These are phyloP conservation scores for Phytophthora hibernalis DNA, from an alignment of 352 stramenopile genomes.

Conservation along the genomic window DNA sequence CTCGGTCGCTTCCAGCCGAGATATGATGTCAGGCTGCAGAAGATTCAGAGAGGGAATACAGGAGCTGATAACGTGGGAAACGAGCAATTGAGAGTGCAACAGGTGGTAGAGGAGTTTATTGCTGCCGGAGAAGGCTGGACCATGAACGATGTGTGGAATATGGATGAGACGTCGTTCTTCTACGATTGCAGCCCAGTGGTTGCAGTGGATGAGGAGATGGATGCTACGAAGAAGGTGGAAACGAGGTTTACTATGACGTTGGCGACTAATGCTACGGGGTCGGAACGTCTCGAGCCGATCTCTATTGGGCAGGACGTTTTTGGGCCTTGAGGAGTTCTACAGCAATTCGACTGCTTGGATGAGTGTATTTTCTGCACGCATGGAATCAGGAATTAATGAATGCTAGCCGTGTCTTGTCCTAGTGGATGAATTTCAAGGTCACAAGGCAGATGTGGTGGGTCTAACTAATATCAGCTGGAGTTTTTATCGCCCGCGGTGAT, in stretches of 20 bases:
- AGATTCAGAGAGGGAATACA: background rate
- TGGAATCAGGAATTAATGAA: slow-evolving; percentile 17
- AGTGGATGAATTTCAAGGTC: slow-evolving; percentile 9
- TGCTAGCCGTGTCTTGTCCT: slow-evolving; percentile 15
- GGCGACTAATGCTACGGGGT: slow-evolving; percentile 16
- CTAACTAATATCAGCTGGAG: slow-evolving; percentile 23
- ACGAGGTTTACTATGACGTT: slow-evolving; percentile 27
- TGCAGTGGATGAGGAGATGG: background rate
- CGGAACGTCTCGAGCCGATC: slow-evolving; percentile 8
- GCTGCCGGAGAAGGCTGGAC: background rate
- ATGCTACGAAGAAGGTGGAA: background rate
- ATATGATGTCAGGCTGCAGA: slow-evolving; percentile 7
- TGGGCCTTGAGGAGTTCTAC: background rate
- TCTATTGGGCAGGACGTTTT: slow-evolving; percentile 5
- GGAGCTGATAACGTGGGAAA: background rate
- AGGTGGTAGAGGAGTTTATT: background rate
- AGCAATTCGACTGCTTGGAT: slow-evolving; percentile 19
- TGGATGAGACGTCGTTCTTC: slow-evolving; percentile 22
- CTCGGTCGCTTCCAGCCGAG: slow-evolving; percentile 22
- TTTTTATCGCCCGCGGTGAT: slow-evolving; percentile 9
- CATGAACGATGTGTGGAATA: slow-evolving; percentile 24
- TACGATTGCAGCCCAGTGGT: slow-evolving; percentile 15
- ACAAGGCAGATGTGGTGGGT: slow-evolving; percentile 10
- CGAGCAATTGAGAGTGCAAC: background rate
- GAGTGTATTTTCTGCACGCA: slow-evolving; percentile 16